These are phyloP conservation scores for Neopestalotiopsis rosae DNA, from an alignment of 2,329 filamentous ascomycete genomes.

Conservation along the genomic window DNA sequence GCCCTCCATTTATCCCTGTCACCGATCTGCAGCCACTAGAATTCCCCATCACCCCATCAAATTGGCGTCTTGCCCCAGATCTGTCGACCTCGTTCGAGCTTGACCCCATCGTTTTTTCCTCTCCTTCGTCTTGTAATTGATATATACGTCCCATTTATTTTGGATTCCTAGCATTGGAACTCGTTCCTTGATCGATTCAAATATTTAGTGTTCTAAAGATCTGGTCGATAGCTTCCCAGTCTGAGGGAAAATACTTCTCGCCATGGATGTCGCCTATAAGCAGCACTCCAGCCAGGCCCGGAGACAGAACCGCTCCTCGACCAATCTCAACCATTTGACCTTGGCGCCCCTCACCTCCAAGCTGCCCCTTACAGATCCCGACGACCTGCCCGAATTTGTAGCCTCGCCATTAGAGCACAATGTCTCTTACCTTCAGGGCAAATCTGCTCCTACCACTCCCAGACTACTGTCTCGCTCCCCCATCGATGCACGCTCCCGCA, in stretches of 20 bases:
- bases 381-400: conserved; percentile 47
- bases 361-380: conserved; percentile 61
- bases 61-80: conserved; percentile 19
- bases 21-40: conserved; percentile 17
- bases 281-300: conserved; percentile 63
- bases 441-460: conserved; percentile 69
- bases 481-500: conserved; percentile 51
- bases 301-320: conserved; percentile 63
- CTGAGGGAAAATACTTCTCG: not conserved
- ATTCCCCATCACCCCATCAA: conserved; percentile 20
- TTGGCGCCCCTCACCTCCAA: conserved; percentile 69
- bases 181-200: too few species aligned
- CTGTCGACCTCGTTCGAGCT: conserved; percentile 17
- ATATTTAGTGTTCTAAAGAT: too few species aligned
- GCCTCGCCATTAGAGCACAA: conserved; percentile 40
- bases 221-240: not conserved
- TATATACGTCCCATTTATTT: not conserved
- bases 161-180: not conserved
- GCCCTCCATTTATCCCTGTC: conserved; percentile 11
- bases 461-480: conserved; percentile 64
- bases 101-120: not conserved
- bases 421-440: conserved; percentile 64
- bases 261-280: conserved; percentile 67
- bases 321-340: conserved; percentile 63
- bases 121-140: not conserved